Evolutionary conservation across 768 basidiomycete genomes (phyloP), one percentile per base, ranked within the genome.

Genomic region (Tephrocybe sp.): DNA sequence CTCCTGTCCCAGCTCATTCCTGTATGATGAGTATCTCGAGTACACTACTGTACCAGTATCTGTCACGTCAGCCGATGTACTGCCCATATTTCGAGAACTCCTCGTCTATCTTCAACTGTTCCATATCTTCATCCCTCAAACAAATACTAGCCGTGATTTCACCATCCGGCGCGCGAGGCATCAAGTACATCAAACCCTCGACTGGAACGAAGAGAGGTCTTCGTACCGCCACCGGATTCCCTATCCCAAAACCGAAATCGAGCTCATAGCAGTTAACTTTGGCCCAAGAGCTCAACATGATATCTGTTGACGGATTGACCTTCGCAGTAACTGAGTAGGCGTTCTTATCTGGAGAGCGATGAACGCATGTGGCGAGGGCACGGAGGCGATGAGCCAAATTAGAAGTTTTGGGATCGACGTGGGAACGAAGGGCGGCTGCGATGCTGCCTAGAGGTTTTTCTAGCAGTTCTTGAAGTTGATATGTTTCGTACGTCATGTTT

Each of bases 271-370:
- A 54, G 21, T 56, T 36, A 10, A 58, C 47, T 39, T 63, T 60
- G 13, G 59, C 58, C 65, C 63, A 66, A 10, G 63, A 66, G 44
- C 61, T 63, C 3, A 64, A 49, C 62, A 60, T 61, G 47, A 66
- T 49, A 30, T 63, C 65, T n/a, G 31, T 34, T 1, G 52, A 42
- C 1, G 50, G 24, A 38, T 61, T 44, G 7, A 64, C 27, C 1
- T 39, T 45, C 16, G 59, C 64, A 1, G 59, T 59, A 10, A 63
- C 46, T 7, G 42, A 50, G 9, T 53, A 25, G 1, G 10, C 21
- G 23, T 22, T 52, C 29, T 62, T 64, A 36, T 61, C 49, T 19
- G 45, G 16, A 11, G 52, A 9, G 23, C 52, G 57, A 25, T 45
- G 7, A 21, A 61, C 52, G 19, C 50, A 36, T 10, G 62, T 62